phyloP scores from a whole-genome alignment of 257 asterid species.

The Ajuga chamaepitys region DNA sequence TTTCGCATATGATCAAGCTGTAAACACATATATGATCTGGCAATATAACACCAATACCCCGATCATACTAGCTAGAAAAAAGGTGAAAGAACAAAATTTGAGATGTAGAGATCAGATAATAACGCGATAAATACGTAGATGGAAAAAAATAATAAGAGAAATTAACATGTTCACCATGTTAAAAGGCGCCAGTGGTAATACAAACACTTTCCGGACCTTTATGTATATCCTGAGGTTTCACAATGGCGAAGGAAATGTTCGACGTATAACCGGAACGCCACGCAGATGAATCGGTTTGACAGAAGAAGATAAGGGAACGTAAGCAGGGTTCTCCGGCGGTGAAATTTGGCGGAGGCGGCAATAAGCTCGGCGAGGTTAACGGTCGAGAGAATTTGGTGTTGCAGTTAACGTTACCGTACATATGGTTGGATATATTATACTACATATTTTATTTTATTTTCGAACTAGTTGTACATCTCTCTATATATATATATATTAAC shows the following conservation, averaged over 20 bases:
- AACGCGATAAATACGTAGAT: not conserved
- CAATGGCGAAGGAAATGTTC: not conserved
- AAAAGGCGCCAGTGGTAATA: not conserved
- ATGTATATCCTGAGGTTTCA: not conserved
- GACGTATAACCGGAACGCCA: not conserved
- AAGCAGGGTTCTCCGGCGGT: not conserved
- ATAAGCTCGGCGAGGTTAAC: slow-evolving; percentile 13
- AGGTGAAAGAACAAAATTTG: not conserved
- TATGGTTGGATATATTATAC: not conserved
- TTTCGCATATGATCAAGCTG: not conserved
- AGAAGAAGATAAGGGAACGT: not conserved
- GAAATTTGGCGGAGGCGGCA: slow-evolving; percentile 11
- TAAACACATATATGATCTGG: too few relatives aligned
- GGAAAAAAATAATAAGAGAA: not conserved
- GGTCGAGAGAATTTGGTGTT: slow-evolving; percentile 8
- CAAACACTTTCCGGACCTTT: not conserved
- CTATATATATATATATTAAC: too few relatives aligned
- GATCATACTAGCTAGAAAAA: not conserved
- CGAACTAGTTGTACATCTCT: too few relatives aligned
- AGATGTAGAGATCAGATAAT: not conserved
- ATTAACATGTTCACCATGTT: not conserved
- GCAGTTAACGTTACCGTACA: not conserved
- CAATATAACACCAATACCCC: not conserved
- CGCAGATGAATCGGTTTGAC: slow-evolving; percentile 4
- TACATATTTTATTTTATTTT: too few relatives aligned